Percentiles rank a stretch among this genome's conserved stretches.
Evolutionary conservation across 2,329 filamentous ascomycete genomes (phyloP).

Genomic region (Arachnomyces sp.): DNA sequence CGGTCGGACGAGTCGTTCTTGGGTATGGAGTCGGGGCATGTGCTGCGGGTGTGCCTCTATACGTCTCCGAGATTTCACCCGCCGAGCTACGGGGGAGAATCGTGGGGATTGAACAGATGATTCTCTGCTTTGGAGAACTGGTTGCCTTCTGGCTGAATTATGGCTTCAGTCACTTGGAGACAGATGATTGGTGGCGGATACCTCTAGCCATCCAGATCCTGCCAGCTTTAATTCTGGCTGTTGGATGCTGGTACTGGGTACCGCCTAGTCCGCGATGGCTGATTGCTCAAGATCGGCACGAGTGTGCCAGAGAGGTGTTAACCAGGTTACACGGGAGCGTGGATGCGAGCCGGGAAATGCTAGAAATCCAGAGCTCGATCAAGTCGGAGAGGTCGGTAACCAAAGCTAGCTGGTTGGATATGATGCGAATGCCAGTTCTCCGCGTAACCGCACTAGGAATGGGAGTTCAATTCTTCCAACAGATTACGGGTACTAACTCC

Average conservation of each 20-base stretch:
- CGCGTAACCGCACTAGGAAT: slow-evolving; percentile 13
- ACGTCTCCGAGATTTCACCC: slow-evolving; percentile 14
- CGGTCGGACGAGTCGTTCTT: slow-evolving; percentile 18
- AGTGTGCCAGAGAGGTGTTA: slow-evolving; percentile 13
- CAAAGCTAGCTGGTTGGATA: slow-evolving; percentile 15
- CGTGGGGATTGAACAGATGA: slow-evolving; percentile 32
- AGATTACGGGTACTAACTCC: slow-evolving; percentile 15
- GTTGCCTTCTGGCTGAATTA: slow-evolving; percentile 26
- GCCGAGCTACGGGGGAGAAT: slow-evolving; percentile 37
- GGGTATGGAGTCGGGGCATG: slow-evolving; percentile 19
- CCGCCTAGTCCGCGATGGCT: slow-evolving; percentile 21
- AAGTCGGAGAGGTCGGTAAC: slow-evolving; percentile 8
- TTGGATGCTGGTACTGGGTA: slow-evolving; percentile 14
- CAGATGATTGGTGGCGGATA: slow-evolving; percentile 18
- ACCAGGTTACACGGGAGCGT: slow-evolving; percentile 12
- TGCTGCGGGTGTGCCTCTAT: slow-evolving; percentile 20
- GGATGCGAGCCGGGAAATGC: slow-evolving; percentile 7
- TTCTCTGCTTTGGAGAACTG: slow-evolving; percentile 18
- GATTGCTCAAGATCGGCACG: slow-evolving; percentile 13
- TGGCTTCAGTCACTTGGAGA: slow-evolving; percentile 15
- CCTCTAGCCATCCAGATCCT: slow-evolving; percentile 19
- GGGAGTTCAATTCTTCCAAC: slow-evolving; percentile 15
- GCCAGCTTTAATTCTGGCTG: slow-evolving; percentile 13
- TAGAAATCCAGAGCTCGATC: slow-evolving; percentile 14
- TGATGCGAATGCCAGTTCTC: slow-evolving; percentile 15